Base-by-base conservation (phyloP, 768 basidiomycete genomes). In the Favolaschia claudopus region DNA sequence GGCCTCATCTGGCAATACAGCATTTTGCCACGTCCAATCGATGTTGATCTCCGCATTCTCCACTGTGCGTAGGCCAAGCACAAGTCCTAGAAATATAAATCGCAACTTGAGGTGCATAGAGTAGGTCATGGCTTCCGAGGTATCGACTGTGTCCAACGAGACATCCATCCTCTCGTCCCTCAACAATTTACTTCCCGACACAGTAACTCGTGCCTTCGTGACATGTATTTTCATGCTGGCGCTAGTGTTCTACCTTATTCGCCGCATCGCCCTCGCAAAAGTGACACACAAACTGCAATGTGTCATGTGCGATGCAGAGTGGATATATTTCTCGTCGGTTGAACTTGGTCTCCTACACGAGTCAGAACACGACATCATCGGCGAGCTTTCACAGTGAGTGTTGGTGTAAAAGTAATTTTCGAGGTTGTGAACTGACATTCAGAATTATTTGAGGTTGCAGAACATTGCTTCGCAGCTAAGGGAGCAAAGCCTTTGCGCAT, bases 111-210 rank as follows among this genome's bases (percentile, higher is more conserved):
- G n/a, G n/a, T n/a, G n/a, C n/a, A n/a, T n/a, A n/a, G n/a, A n/a
- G 39, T 14, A 22, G 43, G 20, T 13, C 38, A 45, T 47, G 44
- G 37, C 38, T 24, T 14, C 48, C 7, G 55, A 58, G 15, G 55
- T 50, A 28, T 44, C 37, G 1, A 22, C 50, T 17, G 58, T 53
- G 17, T 59, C 58, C 6, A 53, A 42, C 28, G 58, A 52, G 29
- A 42, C 58, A 1, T 52, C 58, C 13, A 53, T 59, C n/a, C 7
- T 53, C 17, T 2, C 51, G 25, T 59, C 58, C 12, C 37, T 59
- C 15, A 34, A 34, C 7, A 47, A 32, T 15, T 36, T 59, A 7
- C 58, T 58, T 7, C 48, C 57, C 14, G 40, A 7, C 4, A 28
- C 17, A n/a, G 50, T 40, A 4, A 5, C 36, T 19, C 50, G 44